These are phyloP conservation scores for Fusarium sp. DNA, from an alignment of 2,329 filamentous ascomycete genomes.

Conservation along the genomic window DNA sequence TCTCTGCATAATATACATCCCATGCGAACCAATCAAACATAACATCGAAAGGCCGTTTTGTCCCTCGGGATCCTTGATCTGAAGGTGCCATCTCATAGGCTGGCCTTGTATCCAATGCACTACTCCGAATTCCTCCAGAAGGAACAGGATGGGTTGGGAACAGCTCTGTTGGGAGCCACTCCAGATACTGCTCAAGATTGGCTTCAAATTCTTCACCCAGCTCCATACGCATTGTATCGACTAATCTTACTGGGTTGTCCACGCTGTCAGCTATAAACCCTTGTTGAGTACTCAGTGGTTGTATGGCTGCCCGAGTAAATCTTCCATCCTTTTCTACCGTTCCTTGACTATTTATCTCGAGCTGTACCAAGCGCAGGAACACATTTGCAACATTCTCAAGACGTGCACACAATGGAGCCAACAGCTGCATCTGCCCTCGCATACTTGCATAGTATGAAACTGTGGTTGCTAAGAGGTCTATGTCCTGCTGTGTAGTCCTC, in stretches of 20 bases:
- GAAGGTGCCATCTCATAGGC: fast-evolving
- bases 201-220: background rate
- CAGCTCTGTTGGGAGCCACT: background rate
- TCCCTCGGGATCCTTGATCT: background rate
- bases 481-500: background rate
- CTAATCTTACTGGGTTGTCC: fast-evolving
- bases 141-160: background rate
- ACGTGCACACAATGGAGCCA: background rate
- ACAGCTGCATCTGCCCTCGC: background rate
- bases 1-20: constrained; percentile 4
- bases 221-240: background rate
- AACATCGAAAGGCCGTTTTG: constrained; percentile 3
- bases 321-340: fast-evolving
- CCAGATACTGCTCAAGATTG: background rate
- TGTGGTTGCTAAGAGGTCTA: background rate
- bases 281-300: fast-evolving
- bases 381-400: background rate
- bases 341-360: background rate
- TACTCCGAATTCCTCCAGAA: fast-evolving
- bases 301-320: background rate
- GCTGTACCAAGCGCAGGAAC: background rate
- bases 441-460: constrained; percentile 5
- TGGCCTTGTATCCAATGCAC: too few species aligned
- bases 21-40: constrained; percentile 22
- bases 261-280: fast-evolving